Evolutionary conservation across 768 basidiomycete species (phyloP).

Genomic region (Amanita thiersii): DNA sequence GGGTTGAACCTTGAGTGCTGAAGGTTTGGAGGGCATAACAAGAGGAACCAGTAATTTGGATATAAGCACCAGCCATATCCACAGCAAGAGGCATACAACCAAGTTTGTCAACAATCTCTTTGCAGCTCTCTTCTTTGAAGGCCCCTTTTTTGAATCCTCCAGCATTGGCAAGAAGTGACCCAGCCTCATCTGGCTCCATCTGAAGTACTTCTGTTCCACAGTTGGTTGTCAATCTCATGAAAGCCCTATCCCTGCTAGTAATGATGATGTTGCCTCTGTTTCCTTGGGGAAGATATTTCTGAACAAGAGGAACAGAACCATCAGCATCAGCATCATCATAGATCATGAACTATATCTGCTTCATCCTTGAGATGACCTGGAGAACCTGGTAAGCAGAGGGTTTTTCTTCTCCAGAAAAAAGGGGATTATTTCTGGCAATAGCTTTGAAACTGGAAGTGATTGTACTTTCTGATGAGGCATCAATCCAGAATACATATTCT

Average conservation of each 20-base stretch:
- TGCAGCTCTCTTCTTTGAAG: neutral
- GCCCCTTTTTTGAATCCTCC: conserved; percentile 6
- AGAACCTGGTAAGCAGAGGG: conserved; percentile 6
- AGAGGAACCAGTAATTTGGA: conserved; percentile 9
- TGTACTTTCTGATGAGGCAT: conserved; percentile 14
- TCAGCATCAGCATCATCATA: conserved; percentile 17
- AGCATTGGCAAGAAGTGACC: conserved; percentile 13
- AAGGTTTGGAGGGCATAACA: no score
- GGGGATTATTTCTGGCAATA: conserved; percentile 1
- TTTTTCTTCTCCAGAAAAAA: neutral
- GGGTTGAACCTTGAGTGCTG: no score
- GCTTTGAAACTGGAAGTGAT: conserved; percentile 9
- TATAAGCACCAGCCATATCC: conserved; percentile 15
- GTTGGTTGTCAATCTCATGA: conserved; percentile 7
- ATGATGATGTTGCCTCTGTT: conserved; percentile 14
- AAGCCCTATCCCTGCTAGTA: conserved; percentile 12
- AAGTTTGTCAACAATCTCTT: conserved; percentile 8
- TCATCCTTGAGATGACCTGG: conserved; percentile 11
- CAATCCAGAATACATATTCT: conserved; percentile 16
- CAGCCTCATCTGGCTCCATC: conserved; percentile 13
- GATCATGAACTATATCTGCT: conserved; percentile 13
- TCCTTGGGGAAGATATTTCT: conserved; percentile 12
- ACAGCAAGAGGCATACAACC: conserved; percentile 9
- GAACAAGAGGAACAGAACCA: conserved; percentile 7
- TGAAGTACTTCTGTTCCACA: conserved; percentile 8